These are phyloP conservation scores for Nasturtium officinale DNA, from an alignment of 345 rosid genomes.

Conservation along the genomic window DNA sequence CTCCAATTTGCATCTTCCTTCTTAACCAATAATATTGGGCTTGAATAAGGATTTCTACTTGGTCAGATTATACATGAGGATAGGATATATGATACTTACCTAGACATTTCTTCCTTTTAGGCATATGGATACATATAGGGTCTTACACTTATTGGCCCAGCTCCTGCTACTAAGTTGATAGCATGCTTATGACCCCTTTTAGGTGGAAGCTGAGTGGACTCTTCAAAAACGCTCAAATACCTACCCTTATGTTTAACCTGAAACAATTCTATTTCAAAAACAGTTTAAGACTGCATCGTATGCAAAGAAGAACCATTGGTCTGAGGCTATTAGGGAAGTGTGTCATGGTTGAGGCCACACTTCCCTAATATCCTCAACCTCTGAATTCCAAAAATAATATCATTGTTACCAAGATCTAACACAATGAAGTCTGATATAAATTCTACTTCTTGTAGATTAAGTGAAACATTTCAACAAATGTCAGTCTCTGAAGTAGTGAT, in stretches of 20 bases:
- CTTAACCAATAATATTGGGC: not conserved
- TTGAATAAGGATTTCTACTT: not conserved
- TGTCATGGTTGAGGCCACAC: too few species aligned
- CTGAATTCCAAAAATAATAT: not conserved
- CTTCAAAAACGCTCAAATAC: not conserved
- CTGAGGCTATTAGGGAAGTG: too few species aligned
- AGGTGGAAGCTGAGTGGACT: not conserved
- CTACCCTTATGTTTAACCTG: not conserved
- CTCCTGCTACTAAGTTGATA: not conserved
- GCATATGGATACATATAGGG: not conserved
- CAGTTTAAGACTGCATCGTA: not conserved
- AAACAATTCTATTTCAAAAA: too few species aligned
- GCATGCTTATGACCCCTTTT: not conserved
- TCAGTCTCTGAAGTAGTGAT: too few species aligned
- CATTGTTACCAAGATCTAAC: not conserved
- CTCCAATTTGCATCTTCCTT: not conserved
- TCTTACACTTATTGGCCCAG: not conserved
- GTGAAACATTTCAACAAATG: too few species aligned
- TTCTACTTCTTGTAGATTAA: not conserved
- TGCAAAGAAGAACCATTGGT: too few species aligned
- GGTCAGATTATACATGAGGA: not conserved
- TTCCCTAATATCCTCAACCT: not conserved
- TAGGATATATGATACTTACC: not conserved
- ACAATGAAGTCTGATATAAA: not conserved
- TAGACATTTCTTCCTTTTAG: not conserved